Evolutionary conservation across 371 early-diverging fungal genomes (phyloP), one percentile per base, ranked within the genome.

Genomic region (Ordospora pajunii): DNA sequence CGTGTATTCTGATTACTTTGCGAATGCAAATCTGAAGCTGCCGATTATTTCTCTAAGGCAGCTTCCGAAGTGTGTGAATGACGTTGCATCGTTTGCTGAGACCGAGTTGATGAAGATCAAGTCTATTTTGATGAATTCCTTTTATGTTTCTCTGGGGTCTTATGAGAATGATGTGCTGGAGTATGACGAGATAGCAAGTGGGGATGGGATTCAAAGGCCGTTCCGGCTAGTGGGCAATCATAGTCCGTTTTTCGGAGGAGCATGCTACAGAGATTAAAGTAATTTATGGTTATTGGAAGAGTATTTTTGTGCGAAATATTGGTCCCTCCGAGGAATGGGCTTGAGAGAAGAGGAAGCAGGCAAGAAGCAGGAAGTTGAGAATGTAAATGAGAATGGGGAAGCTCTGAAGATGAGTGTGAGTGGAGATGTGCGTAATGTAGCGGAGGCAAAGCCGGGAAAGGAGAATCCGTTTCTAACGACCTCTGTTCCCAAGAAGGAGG

Each of bases 1-100:
- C n/a, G 25, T 48, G 32, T 76, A 76, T 76, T 25, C 25, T 43
- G 68, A 63, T 9, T 14, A 70, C 63, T 76, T 76, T 65, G 46
- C 27, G 43, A 37, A 37, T 11, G 52, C 53, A 23, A 44, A 46
- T 25, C 50, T 63, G 21, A 54, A 67, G 22, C 12, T 22, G 17
- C 76, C 76, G 11, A 19, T 65, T 23, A 42, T 67, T 21, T 52
- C 46, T 32, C 58, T 54, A 11, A 40, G 45, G 19, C 22, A 51
- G 50, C 48, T 49, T 43, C 23, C 53, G 0, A 14, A 44, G 53
- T 76, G 76, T 52, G 32, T 46, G n/a, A 66, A 23, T 9, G 51
- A 62, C 17, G 68, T 54, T 7, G 51, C 67, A 23, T 67, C 54
- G 8, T 76, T 76, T 68, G 50, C 68, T 0, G 69, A 76, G 44